phyloP scores from a whole-genome alignment of 169 alveolate species.

The Besnoitia besnoiti region DNA sequence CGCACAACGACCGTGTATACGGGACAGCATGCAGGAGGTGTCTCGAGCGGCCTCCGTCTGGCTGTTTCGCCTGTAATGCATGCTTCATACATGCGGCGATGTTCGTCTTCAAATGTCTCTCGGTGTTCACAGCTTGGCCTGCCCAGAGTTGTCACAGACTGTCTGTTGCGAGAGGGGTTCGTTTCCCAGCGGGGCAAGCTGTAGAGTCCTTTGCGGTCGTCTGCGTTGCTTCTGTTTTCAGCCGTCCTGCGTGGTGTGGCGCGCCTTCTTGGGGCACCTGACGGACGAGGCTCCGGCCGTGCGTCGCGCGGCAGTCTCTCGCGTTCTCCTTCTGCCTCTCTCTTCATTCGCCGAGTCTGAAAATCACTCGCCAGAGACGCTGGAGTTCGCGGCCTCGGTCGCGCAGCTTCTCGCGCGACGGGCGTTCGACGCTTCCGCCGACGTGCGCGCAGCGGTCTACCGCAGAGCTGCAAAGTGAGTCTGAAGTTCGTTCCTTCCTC shows the following conservation, averaged over 20 bases:
- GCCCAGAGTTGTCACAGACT: no score
- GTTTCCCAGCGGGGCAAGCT: no score
- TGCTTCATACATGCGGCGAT: no score
- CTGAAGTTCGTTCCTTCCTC: background rate
- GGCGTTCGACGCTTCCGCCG: slow-evolving; percentile 51
- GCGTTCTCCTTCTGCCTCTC: slow-evolving; percentile 39
- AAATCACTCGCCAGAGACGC: background rate
- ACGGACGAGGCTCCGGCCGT: slow-evolving; percentile 44
- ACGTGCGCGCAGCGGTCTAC: slow-evolving; percentile 57
- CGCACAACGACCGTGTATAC: no score
- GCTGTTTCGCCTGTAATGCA: no score
- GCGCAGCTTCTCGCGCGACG: slow-evolving; percentile 19
- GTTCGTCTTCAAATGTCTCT: background rate
- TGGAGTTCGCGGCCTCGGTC: background rate
- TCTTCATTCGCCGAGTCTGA: background rate
- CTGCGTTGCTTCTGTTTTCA: background rate
- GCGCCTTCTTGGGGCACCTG: background rate
- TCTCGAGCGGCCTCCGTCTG: no score
- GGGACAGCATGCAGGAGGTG: no score
- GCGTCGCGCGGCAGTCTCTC: slow-evolving; percentile 50
- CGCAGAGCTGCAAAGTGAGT: slow-evolving; percentile 28
- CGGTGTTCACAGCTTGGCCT: background rate
- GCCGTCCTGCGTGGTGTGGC: slow-evolving; percentile 13
- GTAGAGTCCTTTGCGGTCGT: background rate
- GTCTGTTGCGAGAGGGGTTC: no score